Base-by-base conservation (phyloP, 2,329 filamentous ascomycete species). In the Talaromyces sp. region DNA sequence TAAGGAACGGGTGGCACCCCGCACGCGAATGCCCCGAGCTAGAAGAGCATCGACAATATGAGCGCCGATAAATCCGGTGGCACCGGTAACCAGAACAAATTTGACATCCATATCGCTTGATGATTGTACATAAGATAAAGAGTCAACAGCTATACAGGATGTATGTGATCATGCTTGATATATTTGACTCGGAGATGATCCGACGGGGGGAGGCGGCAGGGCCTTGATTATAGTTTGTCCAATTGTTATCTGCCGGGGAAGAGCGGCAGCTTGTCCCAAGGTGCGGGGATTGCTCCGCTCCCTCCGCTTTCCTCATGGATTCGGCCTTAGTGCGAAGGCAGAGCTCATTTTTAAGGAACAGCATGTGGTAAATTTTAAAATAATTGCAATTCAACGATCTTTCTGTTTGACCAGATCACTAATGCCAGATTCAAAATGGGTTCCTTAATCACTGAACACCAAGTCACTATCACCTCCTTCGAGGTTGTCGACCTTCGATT, bases 381-480 rank as follows among this genome's bases (percentile, higher is more conserved):
- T 31, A 54, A n/a, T 54, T n/a, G 27, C 16, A 19, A 4, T 35
- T 54, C 27, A 54, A 19, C 27, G 5, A 19, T 33, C 19, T 31
- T 14, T 9, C 13, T 45, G 45, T 31, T 50, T 1, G 47, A 16
- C 27, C 27, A 54, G 14, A 37, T 11, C 9, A 37, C 27, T 35
- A 19, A 35, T 27, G 4, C 16, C n/a, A 48, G 13, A 33, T 27
- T 11, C 27, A 54, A 19, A 54, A 47, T 58, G 45, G 62, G 50
- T n/a, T 41, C 62, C 7, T 8, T 33, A 57, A 43, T 41, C 16
- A 57, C 61, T 8, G 61, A 45, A 33, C 50, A 48, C 3, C 91
- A 92, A 68, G 92, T 97, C 79, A 97, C 96, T 81, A 96, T 92
- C 1, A 85, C 92, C 16, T 92, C 93, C 14, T 97, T 96, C 82